Percentiles rank a stretch among this genome's conserved stretches.
Evolutionary conservation across 2,329 filamentous ascomycete genomes (phyloP).

Genomic region (Calonectria honghensis): DNA sequence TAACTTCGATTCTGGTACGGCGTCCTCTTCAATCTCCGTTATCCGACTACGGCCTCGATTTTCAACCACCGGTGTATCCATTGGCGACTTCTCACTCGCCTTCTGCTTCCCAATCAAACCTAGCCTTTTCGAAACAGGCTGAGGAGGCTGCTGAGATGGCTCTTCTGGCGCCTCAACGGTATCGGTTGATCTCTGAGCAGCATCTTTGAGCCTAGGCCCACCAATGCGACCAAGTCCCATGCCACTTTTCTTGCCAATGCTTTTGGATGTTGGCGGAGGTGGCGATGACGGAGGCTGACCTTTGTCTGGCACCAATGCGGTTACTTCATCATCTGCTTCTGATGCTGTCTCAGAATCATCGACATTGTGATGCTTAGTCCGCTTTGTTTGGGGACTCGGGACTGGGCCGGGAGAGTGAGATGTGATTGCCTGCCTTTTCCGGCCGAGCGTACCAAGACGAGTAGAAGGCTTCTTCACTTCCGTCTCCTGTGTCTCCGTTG

Average conservation of each 20-base stretch:
- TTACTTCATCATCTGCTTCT: slow-evolving; percentile 60
- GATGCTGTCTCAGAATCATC: slow-evolving; percentile 67
- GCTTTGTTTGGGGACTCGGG: slow-evolving; percentile 30
- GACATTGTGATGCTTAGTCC: slow-evolving; percentile 31
- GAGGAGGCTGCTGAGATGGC: slow-evolving; percentile 30
- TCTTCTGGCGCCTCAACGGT: slow-evolving; percentile 38
- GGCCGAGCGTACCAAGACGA: slow-evolving; percentile 62
- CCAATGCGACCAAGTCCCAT: slow-evolving; percentile 67
- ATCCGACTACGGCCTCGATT: slow-evolving; percentile 50
- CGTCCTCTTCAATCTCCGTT: slow-evolving; percentile 42
- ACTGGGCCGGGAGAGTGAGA: slow-evolving; percentile 47
- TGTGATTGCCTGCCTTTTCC: slow-evolving; percentile 57
- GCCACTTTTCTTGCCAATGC: slow-evolving; percentile 55
- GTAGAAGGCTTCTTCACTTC: slow-evolving; percentile 45
- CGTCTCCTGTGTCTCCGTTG: slow-evolving; percentile 40
- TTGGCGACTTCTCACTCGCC: slow-evolving; percentile 31
- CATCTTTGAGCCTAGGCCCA: slow-evolving; percentile 52
- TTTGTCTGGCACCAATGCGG: slow-evolving; percentile 49
- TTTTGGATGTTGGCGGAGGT: slow-evolving; percentile 50
- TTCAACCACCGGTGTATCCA: slow-evolving; percentile 39
- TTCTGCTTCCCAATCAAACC: slow-evolving; percentile 61
- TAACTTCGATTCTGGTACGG: slow-evolving; percentile 56
- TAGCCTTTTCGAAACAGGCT: slow-evolving; percentile 53
- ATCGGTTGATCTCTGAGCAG: slow-evolving; percentile 34
- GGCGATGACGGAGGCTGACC: slow-evolving; percentile 43